Conservation (phyloP, 768 basidiomycete species). For the Rhodosporidiobolus sp. region DNA sequence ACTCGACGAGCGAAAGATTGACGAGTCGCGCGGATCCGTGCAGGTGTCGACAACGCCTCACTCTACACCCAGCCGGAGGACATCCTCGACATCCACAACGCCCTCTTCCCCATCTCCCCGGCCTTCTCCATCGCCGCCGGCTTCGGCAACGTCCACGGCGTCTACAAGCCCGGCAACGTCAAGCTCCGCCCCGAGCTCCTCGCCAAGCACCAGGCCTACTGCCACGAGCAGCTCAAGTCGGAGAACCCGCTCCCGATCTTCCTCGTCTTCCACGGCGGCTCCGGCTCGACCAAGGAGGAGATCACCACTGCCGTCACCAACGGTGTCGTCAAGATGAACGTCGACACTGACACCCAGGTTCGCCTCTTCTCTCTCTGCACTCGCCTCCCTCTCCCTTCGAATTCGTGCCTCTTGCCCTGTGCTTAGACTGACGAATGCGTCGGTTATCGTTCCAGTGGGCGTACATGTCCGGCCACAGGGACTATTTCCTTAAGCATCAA, state of each 20-base stretch:
- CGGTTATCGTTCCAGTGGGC: too few species aligned
- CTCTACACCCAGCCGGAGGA: constrained; percentile 98
- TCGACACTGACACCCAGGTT: constrained; percentile 56
- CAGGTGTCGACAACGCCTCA: constrained; percentile 79
- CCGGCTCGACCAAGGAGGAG: constrained; percentile 93
- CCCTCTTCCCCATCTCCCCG: constrained; percentile 76
- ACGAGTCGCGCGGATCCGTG: neutral
- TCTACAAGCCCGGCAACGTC: constrained; percentile 99
- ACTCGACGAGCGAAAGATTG: neutral
- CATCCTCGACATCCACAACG: constrained; percentile 82
- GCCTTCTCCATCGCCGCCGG: constrained; percentile 98
- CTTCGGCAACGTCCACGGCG: constrained; percentile 98
- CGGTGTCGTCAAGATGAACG: constrained; percentile 99
- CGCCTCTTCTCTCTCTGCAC: constrained; percentile 46
- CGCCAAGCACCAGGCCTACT: constrained; percentile 79
- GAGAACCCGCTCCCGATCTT: constrained; percentile 74
- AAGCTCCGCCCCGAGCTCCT: constrained; percentile 85
- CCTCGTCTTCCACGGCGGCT: constrained; percentile 99
- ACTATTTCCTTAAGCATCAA: constrained; percentile 80
- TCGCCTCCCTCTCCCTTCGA: too few species aligned
- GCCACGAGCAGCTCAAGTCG: constrained; percentile 63
- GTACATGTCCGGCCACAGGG: constrained; percentile 51
- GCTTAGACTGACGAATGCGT: too few species aligned
- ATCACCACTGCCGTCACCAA: constrained; percentile 84
- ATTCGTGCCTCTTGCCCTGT: too few species aligned